Conservation (phyloP, 2,329 filamentous ascomycete genomes). For the Coniochaeta sp. region DNA sequence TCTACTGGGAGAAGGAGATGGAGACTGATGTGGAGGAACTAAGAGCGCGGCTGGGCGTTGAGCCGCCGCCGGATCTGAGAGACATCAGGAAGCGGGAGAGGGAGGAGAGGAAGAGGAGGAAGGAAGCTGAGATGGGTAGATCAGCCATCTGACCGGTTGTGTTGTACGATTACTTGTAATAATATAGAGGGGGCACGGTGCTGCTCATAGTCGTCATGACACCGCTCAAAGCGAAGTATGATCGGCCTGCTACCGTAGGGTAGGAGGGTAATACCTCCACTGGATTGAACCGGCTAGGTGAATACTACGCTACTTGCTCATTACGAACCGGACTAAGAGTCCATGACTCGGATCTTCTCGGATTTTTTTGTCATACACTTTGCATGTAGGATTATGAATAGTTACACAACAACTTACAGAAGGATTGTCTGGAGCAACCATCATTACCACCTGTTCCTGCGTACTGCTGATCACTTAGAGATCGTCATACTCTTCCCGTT, state of each 20-base stretch:
- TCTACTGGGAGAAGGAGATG: conserved; percentile 96
- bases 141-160: background rate
- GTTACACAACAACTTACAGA: too few relatives aligned
- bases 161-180: background rate
- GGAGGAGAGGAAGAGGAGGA: conserved; percentile 60
- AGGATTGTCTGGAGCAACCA: too few relatives aligned
- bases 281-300: background rate
- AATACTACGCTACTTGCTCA: too few relatives aligned
- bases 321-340: too few relatives aligned
- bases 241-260: background rate
- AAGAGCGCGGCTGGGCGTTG: conserved; percentile 69
- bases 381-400: too few relatives aligned
- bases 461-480: too few relatives aligned
- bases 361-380: too few relatives aligned
- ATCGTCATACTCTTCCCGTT: too few relatives aligned
- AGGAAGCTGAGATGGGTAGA: conserved; percentile 22
- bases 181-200: background rate
- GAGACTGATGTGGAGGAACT: conserved; percentile 75
- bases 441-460: too few relatives aligned
- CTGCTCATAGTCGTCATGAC: background rate
- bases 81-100: conserved; percentile 64
- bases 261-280: background rate
- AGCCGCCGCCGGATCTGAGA: conserved; percentile 81
- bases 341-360: too few relatives aligned
- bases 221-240: background rate